Base-by-base conservation (phyloP, 75 land plant species). In the Pinus tabuliformis region DNA sequence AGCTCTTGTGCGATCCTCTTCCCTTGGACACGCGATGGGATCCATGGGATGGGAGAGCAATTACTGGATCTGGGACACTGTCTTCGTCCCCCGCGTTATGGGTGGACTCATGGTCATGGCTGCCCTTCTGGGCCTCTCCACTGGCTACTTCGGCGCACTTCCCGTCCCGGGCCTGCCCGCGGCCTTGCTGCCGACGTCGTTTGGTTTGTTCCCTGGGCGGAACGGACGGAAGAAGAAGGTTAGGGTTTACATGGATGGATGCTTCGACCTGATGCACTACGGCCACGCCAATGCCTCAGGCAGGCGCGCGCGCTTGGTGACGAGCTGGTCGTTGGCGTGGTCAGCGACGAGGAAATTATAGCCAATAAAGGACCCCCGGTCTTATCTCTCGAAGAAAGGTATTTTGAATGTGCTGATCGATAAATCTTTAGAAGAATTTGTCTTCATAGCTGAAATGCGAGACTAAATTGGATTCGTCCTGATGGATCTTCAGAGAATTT, bases 321-420 rank as follows among this genome's bases (percentile, higher is more conserved):
- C 76, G 89, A 94, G 73, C 82, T 95, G 70, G 92, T 95, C 12
- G 97, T 95, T 0, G 98, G 98, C n/a, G 97, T 95, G 21, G 92
- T 93, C 30, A 88, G 98, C 63, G 98, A 95, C 72, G 96, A 87
- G 57, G 98, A 93, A 86, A 95, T 95, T 81, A 85, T 84, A 20
- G 94, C 96, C 56, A 93, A 93, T 76, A 95, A 95, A 59, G 98
- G 98, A 8, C 98, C 98, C 12, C 98, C 98, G 13, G 98, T 95
- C 39, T 83, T 91, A 57, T 90, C 92, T 11, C 86, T 95, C 82
- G 84, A 85, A 15, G 96, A 95, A 74, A 90, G 98, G 98, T 90
- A 49, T 49, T 49, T 49, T 49, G 12, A 49, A 49, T 49, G 54
- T 33, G 54, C 11, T 45, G 52, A 45, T 45, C 52, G 52, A 6